phyloP scores from a whole-genome alignment of 2,329 filamentous ascomycete species.

The Penicillium glabrum region DNA sequence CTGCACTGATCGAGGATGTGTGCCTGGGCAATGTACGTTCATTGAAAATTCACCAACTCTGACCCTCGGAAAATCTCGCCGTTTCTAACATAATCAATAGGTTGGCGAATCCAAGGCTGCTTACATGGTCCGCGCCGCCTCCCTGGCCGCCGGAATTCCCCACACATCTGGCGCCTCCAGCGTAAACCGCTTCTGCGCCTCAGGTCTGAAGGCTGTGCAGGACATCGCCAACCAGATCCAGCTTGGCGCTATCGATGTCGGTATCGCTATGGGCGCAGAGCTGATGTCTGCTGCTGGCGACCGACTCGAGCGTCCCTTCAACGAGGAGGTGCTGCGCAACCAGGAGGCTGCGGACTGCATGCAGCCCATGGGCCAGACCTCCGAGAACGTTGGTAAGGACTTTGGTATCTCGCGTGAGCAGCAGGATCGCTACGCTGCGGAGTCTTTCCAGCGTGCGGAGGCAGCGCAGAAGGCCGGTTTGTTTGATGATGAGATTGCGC shows the following conservation, averaged over 20 bases:
- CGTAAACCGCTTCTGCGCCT: constrained; percentile 96
- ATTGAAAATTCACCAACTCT: background rate
- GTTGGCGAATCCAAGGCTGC: constrained; percentile 82
- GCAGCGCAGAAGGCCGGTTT: constrained; percentile 83
- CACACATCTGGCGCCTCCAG: constrained; percentile 80
- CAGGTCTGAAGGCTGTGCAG: constrained; percentile 90
- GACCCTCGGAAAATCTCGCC: background rate
- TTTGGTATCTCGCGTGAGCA: constrained; percentile 77
- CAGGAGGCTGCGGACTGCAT: constrained; percentile 83
- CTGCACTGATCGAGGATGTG: constrained; percentile 81
- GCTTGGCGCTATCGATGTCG: constrained; percentile 77
- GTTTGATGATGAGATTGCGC: constrained; percentile 92
- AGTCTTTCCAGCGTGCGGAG: constrained; percentile 86
- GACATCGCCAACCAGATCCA: constrained; percentile 89
- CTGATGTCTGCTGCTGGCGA: constrained; percentile 78
- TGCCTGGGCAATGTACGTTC: constrained; percentile 80
- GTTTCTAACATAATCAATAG: constrained; percentile 34
- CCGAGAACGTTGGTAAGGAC: constrained; percentile 90
- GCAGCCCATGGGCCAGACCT: constrained; percentile 97
- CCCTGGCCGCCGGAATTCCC: constrained; percentile 88
- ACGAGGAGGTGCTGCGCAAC: constrained; percentile 70
- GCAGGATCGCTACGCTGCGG: constrained; percentile 83
- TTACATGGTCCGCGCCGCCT: constrained; percentile 86
- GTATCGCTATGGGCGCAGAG: constrained; percentile 85
- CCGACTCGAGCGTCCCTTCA: constrained; percentile 69